Evolutionary conservation across 2,329 filamentous ascomycete genomes (phyloP).

Genomic region (Colletotrichum gigasporum): DNA sequence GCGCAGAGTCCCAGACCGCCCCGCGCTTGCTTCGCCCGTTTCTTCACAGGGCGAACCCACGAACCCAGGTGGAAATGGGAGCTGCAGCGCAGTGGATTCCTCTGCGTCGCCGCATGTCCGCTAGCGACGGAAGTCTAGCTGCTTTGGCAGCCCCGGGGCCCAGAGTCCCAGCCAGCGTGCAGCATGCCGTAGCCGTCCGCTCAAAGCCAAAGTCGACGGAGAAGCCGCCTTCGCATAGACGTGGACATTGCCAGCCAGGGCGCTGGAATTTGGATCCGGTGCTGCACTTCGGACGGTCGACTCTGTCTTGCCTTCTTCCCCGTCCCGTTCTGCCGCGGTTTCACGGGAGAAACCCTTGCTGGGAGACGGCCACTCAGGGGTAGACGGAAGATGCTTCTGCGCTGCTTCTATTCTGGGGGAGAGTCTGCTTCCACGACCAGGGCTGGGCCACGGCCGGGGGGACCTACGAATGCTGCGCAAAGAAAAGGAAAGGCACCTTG

Average conservation of each 20-base stretch:
- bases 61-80: constrained; percentile 20
- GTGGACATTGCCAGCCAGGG: not conserved
- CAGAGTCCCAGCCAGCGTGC: too few species aligned
- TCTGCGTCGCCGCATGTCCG: not conserved
- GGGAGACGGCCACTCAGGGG: not conserved
- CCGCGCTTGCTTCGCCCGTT: constrained; percentile 9
- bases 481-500: not conserved
- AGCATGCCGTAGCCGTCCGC: not conserved
- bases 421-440: constrained; percentile 7
- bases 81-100: constrained; percentile 13
- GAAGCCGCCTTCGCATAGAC: constrained; percentile 3
- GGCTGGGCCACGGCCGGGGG: not conserved
- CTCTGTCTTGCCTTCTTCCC: constrained; percentile 11
- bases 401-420: constrained; percentile 23
- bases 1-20: not conserved
- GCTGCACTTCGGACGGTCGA: constrained; percentile 6
- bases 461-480: too few species aligned
- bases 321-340: constrained; percentile 21
- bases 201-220: not conserved
- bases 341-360: constrained; percentile 20
- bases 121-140: not conserved
- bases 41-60: constrained; percentile 18
- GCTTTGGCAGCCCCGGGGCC: not conserved
- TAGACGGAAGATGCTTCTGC: not conserved
- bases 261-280: not conserved